Conservation (phyloP, 345 rosid species). For the Eucalyptus caleyi region DNA sequence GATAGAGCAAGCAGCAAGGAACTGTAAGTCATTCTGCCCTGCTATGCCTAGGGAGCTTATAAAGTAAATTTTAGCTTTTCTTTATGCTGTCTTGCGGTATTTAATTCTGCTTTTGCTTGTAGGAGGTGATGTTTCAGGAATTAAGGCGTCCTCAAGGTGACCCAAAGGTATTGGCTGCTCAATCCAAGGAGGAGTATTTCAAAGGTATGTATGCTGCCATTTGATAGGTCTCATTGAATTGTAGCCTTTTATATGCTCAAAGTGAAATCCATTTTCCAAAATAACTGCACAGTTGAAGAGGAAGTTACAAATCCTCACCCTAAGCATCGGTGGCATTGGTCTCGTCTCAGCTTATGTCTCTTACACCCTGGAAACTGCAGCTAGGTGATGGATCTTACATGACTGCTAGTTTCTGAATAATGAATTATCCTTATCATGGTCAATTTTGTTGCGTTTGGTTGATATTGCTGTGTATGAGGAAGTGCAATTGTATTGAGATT, state of each 20-base stretch:
- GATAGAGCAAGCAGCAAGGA: conserved; percentile 77
- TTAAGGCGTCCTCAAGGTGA: conserved; percentile 56
- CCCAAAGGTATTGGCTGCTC: conserved; percentile 65
- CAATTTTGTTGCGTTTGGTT: neutral
- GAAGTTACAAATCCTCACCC: conserved; percentile 59
- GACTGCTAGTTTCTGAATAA: neutral
- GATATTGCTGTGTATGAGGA: neutral
- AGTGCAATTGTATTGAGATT: neutral
- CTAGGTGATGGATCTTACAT: conserved; percentile 28
- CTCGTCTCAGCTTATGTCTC: conserved; percentile 73
- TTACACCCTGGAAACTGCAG: conserved; percentile 75
- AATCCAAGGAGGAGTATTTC: conserved; percentile 63
- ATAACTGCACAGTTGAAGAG: conserved; percentile 55
- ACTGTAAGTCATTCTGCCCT: conserved; percentile 31
- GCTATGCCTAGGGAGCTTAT: neutral
- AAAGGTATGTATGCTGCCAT: conserved; percentile 24
- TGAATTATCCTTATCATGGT: neutral
- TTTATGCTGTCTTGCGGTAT: neutral
- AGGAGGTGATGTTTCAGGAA: conserved; percentile 67
- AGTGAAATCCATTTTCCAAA: neutral
- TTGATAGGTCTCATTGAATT: neutral
- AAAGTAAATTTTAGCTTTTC: neutral
- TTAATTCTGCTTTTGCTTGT: neutral
- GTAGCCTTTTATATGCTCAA: neutral
- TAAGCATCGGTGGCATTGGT: conserved; percentile 76